Evolutionary conservation across 352 stramenopile genomes (phyloP).

Genomic region (Phytopythium sindhum): DNA sequence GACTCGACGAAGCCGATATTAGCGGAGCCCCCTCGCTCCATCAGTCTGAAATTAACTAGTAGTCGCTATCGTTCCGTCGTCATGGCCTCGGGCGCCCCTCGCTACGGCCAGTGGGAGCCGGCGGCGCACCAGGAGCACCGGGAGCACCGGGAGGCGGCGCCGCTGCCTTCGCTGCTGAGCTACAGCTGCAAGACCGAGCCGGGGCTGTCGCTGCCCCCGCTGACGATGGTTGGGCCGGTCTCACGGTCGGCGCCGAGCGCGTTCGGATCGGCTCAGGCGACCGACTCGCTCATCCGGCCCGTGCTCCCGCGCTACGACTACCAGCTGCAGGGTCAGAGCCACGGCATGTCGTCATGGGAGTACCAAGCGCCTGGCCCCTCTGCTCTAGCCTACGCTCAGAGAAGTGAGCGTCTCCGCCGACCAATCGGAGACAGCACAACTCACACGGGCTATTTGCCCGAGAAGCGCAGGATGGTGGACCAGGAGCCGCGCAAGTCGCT

Average conservation of each 20-base stretch:
- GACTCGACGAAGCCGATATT: no score
- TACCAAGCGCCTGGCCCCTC: not conserved
- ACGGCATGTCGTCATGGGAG: not conserved
- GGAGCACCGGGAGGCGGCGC: no score
- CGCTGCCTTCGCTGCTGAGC: not conserved
- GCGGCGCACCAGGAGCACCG: not conserved
- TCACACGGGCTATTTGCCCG: not conserved
- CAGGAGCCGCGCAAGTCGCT: not conserved
- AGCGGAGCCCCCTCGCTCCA: no score
- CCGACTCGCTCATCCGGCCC: conserved; percentile 1
- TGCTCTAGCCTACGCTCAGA: not conserved
- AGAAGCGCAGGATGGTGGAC: not conserved
- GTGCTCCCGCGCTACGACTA: conserved; percentile 2
- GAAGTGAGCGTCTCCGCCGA: no score
- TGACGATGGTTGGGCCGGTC: not conserved
- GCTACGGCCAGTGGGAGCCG: not conserved
- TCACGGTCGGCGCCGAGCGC: not conserved
- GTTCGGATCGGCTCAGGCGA: not conserved
- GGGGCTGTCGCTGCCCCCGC: not conserved
- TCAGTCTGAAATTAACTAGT: no score
- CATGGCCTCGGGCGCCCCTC: not conserved
- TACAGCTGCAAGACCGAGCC: not conserved
- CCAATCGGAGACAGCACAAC: not conserved
- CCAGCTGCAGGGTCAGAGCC: not conserved
- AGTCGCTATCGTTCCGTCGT: no score